Base-by-base conservation (phyloP, 495 filamentous ascomycete species). In the Aspergillus sclerotioniger region DNA sequence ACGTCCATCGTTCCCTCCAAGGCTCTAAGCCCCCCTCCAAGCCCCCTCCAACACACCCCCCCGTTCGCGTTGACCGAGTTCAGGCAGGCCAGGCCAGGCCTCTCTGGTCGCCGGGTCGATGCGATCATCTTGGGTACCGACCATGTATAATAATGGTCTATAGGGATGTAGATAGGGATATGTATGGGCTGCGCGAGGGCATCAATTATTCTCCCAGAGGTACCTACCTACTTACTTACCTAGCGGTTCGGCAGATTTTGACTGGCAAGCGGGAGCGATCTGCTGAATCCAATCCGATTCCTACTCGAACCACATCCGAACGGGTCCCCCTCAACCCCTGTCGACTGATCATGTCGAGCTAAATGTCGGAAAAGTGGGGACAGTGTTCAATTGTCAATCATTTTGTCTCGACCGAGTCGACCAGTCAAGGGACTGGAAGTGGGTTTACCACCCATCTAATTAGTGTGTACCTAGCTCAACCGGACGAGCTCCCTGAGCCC, bases 371-470 rank as follows among this genome's bases (percentile, higher is more conserved):
- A 56, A 56, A 61, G 62, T 65, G 62, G 62, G 48, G 62, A 37
- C 28, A 44, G 53, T 52, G 44, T 56, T 56, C 61, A 60, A 61
- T 58, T 61, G 64, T 67, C 64, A 67, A 67, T 67, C 64, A 61
- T 61, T 61, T 52, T 56, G 54, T 61, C 59, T 61, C 59, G 59
- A 61, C 59, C 54, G 29, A 49, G 12, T 59, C 21, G 57, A 54
- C 57, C 57, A 50, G 45, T 52, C 54, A 52, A 47, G 58, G 51
- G 53, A 49, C 62, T 53, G 33, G 44, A 12, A 32, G 47, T 50
- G 47, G 47, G 47, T 50, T 31, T 16, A 25, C 25, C 25, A 16
- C 12, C 13, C 47, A 50, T 25, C 19, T 50, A 56, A 56, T 35
- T 44, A 54, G 56, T 62, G 57, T 35, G 46, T 46, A 15, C 54